A percentile compares a stretch with the other conserved stretches of the same genome.
phyloP scores from a whole-genome alignment of 805 yeast species.

The Lipomyces sp. region DNA sequence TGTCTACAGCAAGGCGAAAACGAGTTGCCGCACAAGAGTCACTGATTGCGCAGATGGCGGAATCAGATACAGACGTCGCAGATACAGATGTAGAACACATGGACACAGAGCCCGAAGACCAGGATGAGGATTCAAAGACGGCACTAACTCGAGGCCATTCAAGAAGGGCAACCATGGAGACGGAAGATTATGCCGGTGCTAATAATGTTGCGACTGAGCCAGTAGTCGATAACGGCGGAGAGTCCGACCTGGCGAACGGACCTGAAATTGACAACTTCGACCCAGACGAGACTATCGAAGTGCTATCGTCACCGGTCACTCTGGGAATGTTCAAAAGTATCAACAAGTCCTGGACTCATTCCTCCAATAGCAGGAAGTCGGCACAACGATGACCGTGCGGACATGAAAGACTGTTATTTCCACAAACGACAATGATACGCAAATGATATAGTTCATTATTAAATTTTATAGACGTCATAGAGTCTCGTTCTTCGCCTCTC shows the following conservation, averaged over 20 bases:
- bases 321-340: slow-evolving; percentile 36
- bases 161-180: not conserved
- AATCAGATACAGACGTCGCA: not conserved
- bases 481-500: not conserved
- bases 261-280: slow-evolving; percentile 5
- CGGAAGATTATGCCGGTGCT: not conserved
- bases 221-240: not conserved
- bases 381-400: not conserved
- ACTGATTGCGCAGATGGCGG: not conserved
- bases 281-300: slow-evolving; percentile 17
- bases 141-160: not conserved
- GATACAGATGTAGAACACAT: slow-evolving; percentile 5
- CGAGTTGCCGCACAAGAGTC: slow-evolving; percentile 8
- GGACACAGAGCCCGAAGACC: slow-evolving; percentile 4
- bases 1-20: slow-evolving; percentile 13
- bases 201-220: not conserved
- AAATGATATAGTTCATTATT: slow-evolving; percentile 45
- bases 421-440: slow-evolving; percentile 32
- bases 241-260: not conserved
- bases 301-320: slow-evolving; percentile 14
- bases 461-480: not conserved
- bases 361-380: not conserved
- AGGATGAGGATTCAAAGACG: not conserved
- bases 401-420: not conserved
- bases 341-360: slow-evolving; percentile 21